These are phyloP conservation scores for Corynespora cassiicola DNA, from an alignment of 2,329 filamentous ascomycete species.

Conservation along the genomic window DNA sequence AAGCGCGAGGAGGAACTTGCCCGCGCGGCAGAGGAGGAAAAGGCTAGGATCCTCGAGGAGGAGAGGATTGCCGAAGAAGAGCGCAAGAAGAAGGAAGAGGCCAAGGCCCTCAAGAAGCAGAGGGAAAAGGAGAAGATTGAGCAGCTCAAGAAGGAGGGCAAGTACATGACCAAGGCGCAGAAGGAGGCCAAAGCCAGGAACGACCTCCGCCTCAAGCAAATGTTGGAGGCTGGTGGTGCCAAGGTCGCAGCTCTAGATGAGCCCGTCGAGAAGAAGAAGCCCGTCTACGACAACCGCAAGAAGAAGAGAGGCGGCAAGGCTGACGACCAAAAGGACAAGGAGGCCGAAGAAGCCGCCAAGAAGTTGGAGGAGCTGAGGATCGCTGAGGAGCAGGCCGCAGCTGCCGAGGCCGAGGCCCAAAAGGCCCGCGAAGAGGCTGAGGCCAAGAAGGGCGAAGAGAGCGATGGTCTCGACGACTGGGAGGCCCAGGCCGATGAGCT, in stretches of 20 bases:
- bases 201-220: constrained; percentile 82
- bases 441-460: constrained; percentile 68
- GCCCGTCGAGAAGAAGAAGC: constrained; percentile 76
- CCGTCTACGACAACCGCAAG: constrained; percentile 74
- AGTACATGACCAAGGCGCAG: constrained; percentile 85
- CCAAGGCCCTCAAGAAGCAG: constrained; percentile 79
- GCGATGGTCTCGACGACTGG: constrained; percentile 80
- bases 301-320: constrained; percentile 75
- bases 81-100: constrained; percentile 72
- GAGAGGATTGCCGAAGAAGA: constrained; percentile 72
- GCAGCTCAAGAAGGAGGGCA: constrained; percentile 86
- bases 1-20: constrained; percentile 70
- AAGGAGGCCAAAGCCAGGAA: constrained; percentile 81
- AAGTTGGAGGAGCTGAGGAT: constrained; percentile 62
- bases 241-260: constrained; percentile 65
- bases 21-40: constrained; percentile 66
- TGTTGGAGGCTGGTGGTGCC: constrained; percentile 78
- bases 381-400: constrained; percentile 73
- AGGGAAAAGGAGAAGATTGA: constrained; percentile 87
- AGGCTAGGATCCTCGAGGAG: constrained; percentile 69
- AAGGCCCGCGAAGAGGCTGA: constrained; percentile 60
- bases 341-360: constrained; percentile 62
- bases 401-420: constrained; percentile 77
- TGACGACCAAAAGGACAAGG: constrained; percentile 57
- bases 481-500: constrained; percentile 78